Evolutionary conservation across 1,284 basidiomycete species (phyloP).

Genomic region (Microbotryum scabiosae): DNA sequence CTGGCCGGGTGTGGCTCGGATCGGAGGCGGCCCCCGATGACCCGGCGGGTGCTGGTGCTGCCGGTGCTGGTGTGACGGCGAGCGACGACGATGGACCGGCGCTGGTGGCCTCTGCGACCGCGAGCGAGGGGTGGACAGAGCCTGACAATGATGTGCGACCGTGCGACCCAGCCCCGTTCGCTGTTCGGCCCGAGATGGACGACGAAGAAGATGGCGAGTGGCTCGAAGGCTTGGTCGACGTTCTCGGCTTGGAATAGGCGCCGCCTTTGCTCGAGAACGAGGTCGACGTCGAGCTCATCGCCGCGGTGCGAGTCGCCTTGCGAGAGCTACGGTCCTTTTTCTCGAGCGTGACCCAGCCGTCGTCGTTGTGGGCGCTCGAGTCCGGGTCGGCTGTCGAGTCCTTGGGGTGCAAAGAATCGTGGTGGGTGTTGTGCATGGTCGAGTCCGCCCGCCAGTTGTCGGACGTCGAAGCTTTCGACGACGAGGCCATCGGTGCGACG

Average conservation of each 20-base stretch:
- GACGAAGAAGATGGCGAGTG: not conserved
- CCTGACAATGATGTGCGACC: not conserved
- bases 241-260: not conserved
- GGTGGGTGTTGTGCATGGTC: not conserved
- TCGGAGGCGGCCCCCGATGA: too few relatives aligned
- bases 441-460: conserved; percentile 23
- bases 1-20: too few relatives aligned
- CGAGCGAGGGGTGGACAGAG: too few relatives aligned
- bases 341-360: conserved; percentile 22
- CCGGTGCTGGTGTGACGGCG: too few relatives aligned
- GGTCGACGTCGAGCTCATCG: not conserved
- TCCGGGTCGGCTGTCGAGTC: not conserved
- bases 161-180: not conserved
- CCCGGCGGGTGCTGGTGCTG: too few relatives aligned
- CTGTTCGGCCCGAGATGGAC: too few relatives aligned
- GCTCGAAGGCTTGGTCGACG: not conserved
- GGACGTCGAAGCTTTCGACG: conserved; percentile 11
- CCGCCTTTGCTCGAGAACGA: not conserved
- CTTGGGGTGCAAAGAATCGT: not conserved
- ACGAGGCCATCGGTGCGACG: not conserved
- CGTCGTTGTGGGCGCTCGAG: conserved; percentile 3
- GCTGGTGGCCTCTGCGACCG: too few relatives aligned
- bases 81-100: too few relatives aligned
- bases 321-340: conserved; percentile 15
- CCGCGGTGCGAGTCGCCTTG: not conserved